Conservation (phyloP, 2,329 filamentous ascomycete genomes). For the Fusarium annulatum region DNA sequence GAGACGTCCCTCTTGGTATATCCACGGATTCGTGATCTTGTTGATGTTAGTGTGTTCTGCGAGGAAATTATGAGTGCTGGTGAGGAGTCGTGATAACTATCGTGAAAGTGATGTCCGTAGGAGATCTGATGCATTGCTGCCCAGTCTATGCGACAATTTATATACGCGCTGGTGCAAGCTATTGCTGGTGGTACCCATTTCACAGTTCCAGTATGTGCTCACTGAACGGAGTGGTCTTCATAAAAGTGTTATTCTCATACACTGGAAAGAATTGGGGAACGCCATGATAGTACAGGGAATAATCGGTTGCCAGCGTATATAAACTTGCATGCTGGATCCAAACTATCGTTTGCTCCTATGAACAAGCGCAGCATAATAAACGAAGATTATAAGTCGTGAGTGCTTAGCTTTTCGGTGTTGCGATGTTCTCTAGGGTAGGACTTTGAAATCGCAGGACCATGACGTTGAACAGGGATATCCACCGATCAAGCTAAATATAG, state of each 20-base stretch:
- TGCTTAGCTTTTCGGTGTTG: too few relatives aligned
- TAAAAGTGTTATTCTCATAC: rapidly evolving
- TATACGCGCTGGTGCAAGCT: too few relatives aligned
- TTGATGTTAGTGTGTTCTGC: not conserved
- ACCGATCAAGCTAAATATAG: slow-evolving; percentile 3
- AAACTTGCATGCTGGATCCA: not conserved
- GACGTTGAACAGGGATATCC: not conserved
- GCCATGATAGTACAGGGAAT: not conserved
- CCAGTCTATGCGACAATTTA: not conserved
- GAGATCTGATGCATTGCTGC: not conserved
- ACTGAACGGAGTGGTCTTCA: too few relatives aligned
- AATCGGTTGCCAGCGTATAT: rapidly evolving
- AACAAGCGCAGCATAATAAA: not conserved
- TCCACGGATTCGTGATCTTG: not conserved
- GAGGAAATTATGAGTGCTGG: not conserved
- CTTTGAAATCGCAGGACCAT: not conserved
- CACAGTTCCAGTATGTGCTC: not conserved
- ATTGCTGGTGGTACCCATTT: rapidly evolving
- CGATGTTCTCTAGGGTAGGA: slow-evolving; percentile 4
- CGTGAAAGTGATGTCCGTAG: not conserved
- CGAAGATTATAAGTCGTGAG: not conserved
- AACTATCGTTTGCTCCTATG: not conserved
- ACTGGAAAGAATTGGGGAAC: too few relatives aligned
- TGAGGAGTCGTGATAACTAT: not conserved
- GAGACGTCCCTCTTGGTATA: not conserved